These are phyloP conservation scores for Cryptococcus sp. DNA, from an alignment of 1,284 basidiomycete species.

Conservation along the genomic window DNA sequence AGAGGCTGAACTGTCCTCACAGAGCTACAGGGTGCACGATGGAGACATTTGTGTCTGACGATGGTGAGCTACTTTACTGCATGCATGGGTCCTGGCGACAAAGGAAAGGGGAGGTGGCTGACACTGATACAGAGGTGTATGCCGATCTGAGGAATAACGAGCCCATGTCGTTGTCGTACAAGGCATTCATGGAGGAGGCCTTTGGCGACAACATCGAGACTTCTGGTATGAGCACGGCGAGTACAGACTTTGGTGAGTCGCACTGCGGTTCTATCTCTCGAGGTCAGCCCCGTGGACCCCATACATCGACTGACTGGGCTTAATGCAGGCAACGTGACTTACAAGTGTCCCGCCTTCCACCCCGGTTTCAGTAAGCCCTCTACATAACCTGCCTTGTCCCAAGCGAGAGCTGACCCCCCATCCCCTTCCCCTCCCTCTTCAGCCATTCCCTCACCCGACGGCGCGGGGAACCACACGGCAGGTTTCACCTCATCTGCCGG, in stretches of 20 bases:
- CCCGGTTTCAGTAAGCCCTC: constrained; percentile 21
- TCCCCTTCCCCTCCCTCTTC: background rate
- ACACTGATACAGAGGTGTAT: constrained; percentile 20
- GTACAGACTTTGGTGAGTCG: constrained; percentile 26
- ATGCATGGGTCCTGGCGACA: too few relatives aligned
- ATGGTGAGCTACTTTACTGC: constrained; percentile 12
- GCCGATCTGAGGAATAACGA: constrained; percentile 32
- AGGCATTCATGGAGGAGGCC: constrained; percentile 24
- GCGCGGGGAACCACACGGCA: constrained; percentile 29
- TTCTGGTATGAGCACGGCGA: constrained; percentile 27
- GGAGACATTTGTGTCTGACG: constrained; percentile 16
- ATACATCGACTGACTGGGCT: too few relatives aligned
- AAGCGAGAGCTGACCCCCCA: background rate
- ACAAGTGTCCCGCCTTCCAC: constrained; percentile 26
- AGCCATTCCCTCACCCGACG: constrained; percentile 20
- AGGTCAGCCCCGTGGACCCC: background rate
- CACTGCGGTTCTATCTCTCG: background rate
- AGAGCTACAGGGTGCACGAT: constrained; percentile 26
- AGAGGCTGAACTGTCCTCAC: constrained; percentile 34
- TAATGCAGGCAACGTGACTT: constrained; percentile 25
- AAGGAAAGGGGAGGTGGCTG: background rate
- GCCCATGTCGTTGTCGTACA: constrained; percentile 22
- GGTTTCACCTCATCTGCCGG: constrained; percentile 29
- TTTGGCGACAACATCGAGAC: constrained; percentile 23
- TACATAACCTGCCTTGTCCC: background rate